A percentile compares a stretch with the other conserved stretches of the same genome.
phyloP scores from a whole-genome alignment of 2,329 filamentous ascomycete genomes.

The Phialocephala sp. region DNA sequence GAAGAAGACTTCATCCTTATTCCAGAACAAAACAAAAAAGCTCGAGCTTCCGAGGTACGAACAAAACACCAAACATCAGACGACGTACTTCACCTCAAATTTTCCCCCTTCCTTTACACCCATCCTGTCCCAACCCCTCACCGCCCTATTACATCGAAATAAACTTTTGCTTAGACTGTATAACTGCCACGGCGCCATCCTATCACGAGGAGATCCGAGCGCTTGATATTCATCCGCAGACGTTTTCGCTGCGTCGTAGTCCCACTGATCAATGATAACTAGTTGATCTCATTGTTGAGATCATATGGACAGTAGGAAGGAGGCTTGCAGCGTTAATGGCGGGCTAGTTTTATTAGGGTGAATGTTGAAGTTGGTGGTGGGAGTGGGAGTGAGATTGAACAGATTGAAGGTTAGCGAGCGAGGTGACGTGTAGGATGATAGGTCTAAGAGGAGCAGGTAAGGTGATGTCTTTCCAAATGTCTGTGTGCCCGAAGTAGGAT shows the following conservation, averaged over 20 bases:
- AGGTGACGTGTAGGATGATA: too few species aligned
- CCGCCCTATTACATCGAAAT: neutral
- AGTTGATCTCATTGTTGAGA: neutral
- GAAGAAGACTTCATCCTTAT: neutral
- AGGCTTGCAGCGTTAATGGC: neutral
- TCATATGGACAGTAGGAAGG: neutral
- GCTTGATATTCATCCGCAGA: slow-evolving; percentile 1
- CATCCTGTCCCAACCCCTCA: neutral
- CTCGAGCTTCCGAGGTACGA: neutral
- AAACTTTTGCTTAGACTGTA: neutral
- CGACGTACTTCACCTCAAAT: neutral
- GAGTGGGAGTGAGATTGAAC: too few species aligned
- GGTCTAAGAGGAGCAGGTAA: too few species aligned
- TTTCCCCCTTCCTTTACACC: neutral
- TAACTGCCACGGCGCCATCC: too few species aligned
- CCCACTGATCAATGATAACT: neutral
- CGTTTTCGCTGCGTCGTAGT: neutral
- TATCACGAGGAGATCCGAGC: neutral
- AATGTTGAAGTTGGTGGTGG: too few species aligned
- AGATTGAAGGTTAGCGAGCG: too few species aligned
- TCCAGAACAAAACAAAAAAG: neutral
- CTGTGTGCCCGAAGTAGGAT: too few species aligned
- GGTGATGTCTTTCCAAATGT: too few species aligned
- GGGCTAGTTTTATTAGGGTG: too few species aligned
- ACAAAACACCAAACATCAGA: slow-evolving; percentile 1